A percentile compares a stretch with the other conserved stretches of the same genome.
Conservation (phyloP, 2,329 filamentous ascomycete species). For the Trichoderma koningiopsis region DNA sequence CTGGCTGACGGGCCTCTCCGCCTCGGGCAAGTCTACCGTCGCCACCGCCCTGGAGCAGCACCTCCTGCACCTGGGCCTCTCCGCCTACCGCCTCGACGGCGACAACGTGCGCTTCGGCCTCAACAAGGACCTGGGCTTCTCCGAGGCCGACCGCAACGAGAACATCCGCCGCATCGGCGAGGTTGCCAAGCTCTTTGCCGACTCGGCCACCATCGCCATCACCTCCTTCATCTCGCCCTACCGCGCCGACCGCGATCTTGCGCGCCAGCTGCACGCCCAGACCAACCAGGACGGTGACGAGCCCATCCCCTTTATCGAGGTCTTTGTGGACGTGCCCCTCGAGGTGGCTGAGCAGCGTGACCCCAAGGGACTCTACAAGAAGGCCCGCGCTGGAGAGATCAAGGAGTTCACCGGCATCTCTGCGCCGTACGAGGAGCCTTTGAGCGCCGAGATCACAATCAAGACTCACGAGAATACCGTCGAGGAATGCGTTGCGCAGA, state of each 20-base stretch:
- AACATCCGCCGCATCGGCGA: constrained; percentile 97
- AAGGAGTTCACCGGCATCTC: constrained; percentile 97
- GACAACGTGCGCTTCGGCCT: constrained; percentile 98
- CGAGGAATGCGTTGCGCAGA: constrained; percentile 84
- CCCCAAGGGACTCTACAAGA: constrained; percentile 97
- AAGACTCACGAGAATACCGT: constrained; percentile 79
- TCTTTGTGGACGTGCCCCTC: constrained; percentile 88
- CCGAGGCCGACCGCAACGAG: constrained; percentile 89
- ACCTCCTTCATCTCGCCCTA: constrained; percentile 98
- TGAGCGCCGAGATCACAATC: constrained; percentile 84
- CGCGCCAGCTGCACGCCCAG: constrained; percentile 75
- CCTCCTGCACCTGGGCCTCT: constrained; percentile 79
- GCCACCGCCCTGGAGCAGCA: constrained; percentile 97
- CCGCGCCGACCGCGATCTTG: constrained; percentile 79
- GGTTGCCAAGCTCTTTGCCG: constrained; percentile 95
- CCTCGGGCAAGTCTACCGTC: constrained; percentile 95
- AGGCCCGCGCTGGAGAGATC: constrained; percentile 89
- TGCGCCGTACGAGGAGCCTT: constrained; percentile 90
- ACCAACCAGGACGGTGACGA: constrained; percentile 58
- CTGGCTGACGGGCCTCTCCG: constrained; percentile 96
- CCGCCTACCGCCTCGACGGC: constrained; percentile 92
- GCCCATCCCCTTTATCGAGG: constrained; percentile 85
- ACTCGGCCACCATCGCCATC: constrained; percentile 82
- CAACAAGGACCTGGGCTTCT: constrained; percentile 97
- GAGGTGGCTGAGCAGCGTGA: constrained; percentile 93